Evolutionary conservation across 2,329 filamentous ascomycete genomes (phyloP).

Genomic region (Epichloe elymi): DNA sequence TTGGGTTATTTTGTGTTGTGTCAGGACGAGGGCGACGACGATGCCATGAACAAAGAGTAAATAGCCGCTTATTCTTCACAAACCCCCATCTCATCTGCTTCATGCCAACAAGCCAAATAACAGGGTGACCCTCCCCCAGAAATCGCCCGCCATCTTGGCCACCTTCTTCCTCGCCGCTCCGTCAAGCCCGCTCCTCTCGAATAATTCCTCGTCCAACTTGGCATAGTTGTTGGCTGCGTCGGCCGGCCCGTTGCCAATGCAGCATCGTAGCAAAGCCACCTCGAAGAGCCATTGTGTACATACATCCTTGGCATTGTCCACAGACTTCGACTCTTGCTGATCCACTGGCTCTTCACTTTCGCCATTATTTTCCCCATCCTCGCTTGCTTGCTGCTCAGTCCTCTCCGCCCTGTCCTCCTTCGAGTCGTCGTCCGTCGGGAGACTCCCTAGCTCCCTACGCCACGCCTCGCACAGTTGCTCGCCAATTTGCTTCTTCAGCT

Average conservation of each 20-base stretch:
- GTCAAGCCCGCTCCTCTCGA: slow-evolving; percentile 33
- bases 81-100: background rate
- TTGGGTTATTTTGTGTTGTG: too few species aligned
- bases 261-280: slow-evolving; percentile 34
- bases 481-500: slow-evolving; percentile 47
- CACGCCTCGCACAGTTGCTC: slow-evolving; percentile 37
- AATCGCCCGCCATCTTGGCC: slow-evolving; percentile 53
- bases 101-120: slow-evolving; percentile 63
- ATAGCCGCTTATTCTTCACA: background rate
- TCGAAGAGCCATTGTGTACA: slow-evolving; percentile 51
- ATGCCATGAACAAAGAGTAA: too few species aligned
- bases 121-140: slow-evolving; percentile 71
- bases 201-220: slow-evolving; percentile 32
- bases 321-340: background rate
- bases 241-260: slow-evolving; percentile 22
- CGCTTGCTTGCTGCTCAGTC: background rate
- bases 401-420: slow-evolving; percentile 7
- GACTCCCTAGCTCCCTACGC: slow-evolving; percentile 27
- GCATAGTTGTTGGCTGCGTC: slow-evolving; percentile 21
- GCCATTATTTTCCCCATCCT: background rate
- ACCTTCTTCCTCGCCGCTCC: slow-evolving; percentile 39
- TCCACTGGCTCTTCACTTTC: background rate
- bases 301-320: slow-evolving; percentile 29
- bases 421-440: slow-evolving; percentile 7
- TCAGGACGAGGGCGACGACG: too few species aligned